These are phyloP conservation scores for Psilocybe azurescens DNA, from an alignment of 768 basidiomycete genomes.

Conservation along the genomic window DNA sequence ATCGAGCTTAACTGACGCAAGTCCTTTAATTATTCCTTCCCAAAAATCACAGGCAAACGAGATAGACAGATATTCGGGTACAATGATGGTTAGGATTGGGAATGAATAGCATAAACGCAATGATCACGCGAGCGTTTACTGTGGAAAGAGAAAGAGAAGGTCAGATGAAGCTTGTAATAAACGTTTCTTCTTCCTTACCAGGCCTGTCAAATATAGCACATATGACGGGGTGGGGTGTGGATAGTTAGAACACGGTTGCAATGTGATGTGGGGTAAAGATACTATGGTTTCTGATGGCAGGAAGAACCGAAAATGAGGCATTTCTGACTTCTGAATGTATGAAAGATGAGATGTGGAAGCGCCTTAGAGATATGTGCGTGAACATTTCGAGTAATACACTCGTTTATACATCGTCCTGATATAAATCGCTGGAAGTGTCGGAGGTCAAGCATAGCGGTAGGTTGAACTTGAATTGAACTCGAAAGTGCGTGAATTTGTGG, in stretches of 20 bases:
- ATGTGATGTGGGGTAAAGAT: not conserved
- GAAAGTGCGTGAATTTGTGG: constrained; percentile 1
- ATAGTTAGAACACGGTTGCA: not conserved
- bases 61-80: too few relatives aligned
- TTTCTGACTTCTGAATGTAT: too few relatives aligned
- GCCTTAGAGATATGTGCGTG: too few relatives aligned
- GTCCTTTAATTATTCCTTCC: too few relatives aligned
- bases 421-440: not conserved
- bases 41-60: too few relatives aligned
- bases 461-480: not conserved
- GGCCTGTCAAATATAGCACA: not conserved
- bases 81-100: too few relatives aligned
- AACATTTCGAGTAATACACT: too few relatives aligned
- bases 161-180: not conserved
- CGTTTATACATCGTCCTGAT: not conserved
- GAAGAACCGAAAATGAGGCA: not conserved
- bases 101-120: too few relatives aligned
- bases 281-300: not conserved
- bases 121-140: not conserved
- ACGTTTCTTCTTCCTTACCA: not conserved
- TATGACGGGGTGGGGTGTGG: not conserved
- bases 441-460: not conserved
- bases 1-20: too few relatives aligned
- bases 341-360: too few relatives aligned
- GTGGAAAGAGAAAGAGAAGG: not conserved